Base-by-base conservation (phyloP, 2,329 filamentous ascomycete genomes). In the Tolypocladium ophioglossoides region DNA sequence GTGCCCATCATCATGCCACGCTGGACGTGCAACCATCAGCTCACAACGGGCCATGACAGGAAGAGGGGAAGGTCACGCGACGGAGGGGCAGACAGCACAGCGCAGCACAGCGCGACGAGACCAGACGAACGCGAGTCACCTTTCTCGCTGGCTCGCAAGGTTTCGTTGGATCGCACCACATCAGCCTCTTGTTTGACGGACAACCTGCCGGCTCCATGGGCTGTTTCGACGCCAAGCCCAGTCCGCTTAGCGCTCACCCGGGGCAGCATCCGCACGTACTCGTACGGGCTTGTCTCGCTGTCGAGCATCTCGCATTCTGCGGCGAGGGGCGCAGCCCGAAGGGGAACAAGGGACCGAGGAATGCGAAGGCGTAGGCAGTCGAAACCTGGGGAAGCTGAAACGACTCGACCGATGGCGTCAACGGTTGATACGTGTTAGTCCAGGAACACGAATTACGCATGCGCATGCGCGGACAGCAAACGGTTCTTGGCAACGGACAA, bases 381-480 rank as follows among this genome's bases (percentile, higher is more conserved):
- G 27, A 52, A 44, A 35, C 27, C 50, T 35, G 50, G 50, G 50
- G 50, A 52, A 52, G 50, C 30, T n/a, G 50, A 41, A 52, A 52
- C 38, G 18, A 4, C 16, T 32, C 14, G 18, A 24, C 18, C 44
- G 2, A 20, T 34, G 38, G 38, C 38, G 38, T 11, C 8, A 20
- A n/a, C n/a, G 18, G 9, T 20, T 20, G 44, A 20, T n/a, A n/a
- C n/a, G n/a, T n/a, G n/a, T n/a, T n/a, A n/a, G n/a, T n/a, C n/a
- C n/a, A 32, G 44, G 18, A 32, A 34, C 18, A 20, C 10, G 44
- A 34, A n/a, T 34, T 34, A 20, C 27, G 6, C 18, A 27, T 16
- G 40, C 14, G 2, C 1, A 6, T 16, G 2, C n/a, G 39, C 39
- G 39, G n/a, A n/a, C 39, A 40, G 8, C n/a, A 22, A 11, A 46